Evolutionary conservation across 2,329 filamentous ascomycete species (phyloP).

Genomic region (Boeremia lycopersici): DNA sequence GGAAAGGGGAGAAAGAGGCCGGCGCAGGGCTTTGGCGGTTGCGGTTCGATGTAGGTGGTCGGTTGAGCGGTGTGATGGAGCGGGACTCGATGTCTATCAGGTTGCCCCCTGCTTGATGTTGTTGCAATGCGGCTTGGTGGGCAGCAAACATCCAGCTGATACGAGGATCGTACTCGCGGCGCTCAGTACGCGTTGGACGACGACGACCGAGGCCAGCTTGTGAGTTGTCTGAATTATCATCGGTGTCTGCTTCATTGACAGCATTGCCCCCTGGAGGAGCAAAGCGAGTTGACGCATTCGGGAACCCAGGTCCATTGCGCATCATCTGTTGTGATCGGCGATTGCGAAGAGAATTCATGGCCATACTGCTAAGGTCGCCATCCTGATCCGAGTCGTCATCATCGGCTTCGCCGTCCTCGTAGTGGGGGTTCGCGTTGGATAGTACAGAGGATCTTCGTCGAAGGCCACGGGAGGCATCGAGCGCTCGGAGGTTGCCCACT

Average conservation of each 20-base stretch:
- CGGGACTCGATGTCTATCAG: conserved; percentile 46
- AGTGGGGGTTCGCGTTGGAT: conserved; percentile 41
- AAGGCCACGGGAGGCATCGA: conserved; percentile 46
- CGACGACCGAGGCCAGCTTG: conserved; percentile 34
- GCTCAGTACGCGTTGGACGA: conserved; percentile 31
- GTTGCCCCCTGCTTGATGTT: conserved; percentile 38
- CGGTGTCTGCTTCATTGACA: conserved; percentile 42
- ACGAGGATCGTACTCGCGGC: conserved; percentile 47
- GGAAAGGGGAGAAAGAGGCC: conserved; percentile 44
- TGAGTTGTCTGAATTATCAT: conserved; percentile 50
- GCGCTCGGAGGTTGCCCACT: conserved; percentile 38
- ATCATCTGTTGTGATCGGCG: conserved; percentile 46
- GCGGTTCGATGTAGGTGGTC: conserved; percentile 48
- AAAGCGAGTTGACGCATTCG: conserved; percentile 32
- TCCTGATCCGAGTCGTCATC: conserved; percentile 51
- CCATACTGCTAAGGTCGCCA: conserved; percentile 44
- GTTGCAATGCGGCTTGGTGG: conserved; percentile 47
- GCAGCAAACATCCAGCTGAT: conserved; percentile 52
- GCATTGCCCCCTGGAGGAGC: conserved; percentile 32
- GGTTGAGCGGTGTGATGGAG: conserved; percentile 47
- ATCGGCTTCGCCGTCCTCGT: conserved; percentile 51
- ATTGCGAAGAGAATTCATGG: conserved; percentile 40
- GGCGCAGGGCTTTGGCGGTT: conserved; percentile 45
- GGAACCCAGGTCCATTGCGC: conserved; percentile 34
- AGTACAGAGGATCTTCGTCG: conserved; percentile 47